phyloP scores from a whole-genome alignment of 2,329 filamentous ascomycete species.

The Fusarium liriodendri region DNA sequence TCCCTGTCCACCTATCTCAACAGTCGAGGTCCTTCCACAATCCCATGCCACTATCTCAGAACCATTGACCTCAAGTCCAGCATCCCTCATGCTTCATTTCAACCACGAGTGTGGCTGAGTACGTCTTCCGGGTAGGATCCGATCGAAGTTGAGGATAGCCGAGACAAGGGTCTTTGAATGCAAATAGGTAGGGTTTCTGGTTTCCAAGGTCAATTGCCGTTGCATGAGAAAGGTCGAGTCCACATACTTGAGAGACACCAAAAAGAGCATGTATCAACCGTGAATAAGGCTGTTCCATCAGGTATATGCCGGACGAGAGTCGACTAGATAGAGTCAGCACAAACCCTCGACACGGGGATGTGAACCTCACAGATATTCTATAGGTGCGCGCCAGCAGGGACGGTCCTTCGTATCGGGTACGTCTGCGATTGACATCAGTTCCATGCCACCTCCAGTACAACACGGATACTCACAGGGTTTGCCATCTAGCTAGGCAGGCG shows the following conservation, averaged over 20 bases:
- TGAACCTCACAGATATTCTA: slow-evolving; percentile 10
- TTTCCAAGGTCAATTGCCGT: neutral
- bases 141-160: neutral
- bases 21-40: slow-evolving; percentile 7
- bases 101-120: neutral
- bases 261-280: neutral
- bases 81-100: neutral
- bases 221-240: neutral
- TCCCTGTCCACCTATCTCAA: slow-evolving; percentile 2
- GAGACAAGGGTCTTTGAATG: neutral
- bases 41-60: neutral
- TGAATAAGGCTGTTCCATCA: neutral
- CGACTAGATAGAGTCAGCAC: slow-evolving; percentile 13
- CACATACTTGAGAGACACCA: slow-evolving; percentile 16
- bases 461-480: slow-evolving; percentile 18
- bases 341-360: neutral
- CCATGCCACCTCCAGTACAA: neutral
- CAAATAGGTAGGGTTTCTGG: neutral
- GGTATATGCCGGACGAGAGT: neutral
- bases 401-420: slow-evolving; percentile 10
- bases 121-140: neutral
- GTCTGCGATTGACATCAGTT: slow-evolving; percentile 20
- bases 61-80: neutral
- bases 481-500: slow-evolving; percentile 56
- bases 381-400: neutral